Conservation (phyloP, 1,139 yeast genomes). For the Suhomyces terraborum region DNA sequence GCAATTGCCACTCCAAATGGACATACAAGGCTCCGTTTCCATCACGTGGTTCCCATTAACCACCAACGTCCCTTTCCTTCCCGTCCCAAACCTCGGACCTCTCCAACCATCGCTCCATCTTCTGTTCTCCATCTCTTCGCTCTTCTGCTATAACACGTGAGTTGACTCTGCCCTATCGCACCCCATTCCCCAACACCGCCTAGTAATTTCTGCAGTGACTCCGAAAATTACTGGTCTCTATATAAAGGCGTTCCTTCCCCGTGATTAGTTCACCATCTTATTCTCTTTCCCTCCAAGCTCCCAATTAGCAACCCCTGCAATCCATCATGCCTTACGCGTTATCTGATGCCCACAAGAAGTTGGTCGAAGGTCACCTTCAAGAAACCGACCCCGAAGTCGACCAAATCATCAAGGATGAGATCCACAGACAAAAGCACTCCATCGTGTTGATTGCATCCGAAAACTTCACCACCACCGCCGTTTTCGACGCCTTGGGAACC, state of each 20-base stretch:
- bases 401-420: conserved; percentile 80
- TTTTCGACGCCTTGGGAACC: conserved; percentile 94
- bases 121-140: background rate
- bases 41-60: too few relatives aligned
- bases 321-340: conserved; percentile 55
- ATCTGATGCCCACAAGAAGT: conserved; percentile 63
- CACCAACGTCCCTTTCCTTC: background rate
- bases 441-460: conserved; percentile 95
- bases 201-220: conserved; percentile 13
- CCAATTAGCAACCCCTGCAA: too few relatives aligned
- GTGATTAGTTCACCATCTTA: background rate
- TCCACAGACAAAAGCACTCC: conserved; percentile 91
- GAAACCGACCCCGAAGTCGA: conserved; percentile 86
- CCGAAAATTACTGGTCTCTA: conserved; percentile 9
- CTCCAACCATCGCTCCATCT: background rate
- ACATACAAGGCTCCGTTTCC: too few relatives aligned
- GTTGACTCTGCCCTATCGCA: conserved; percentile 7
- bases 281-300: too few relatives aligned
- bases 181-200: conserved; percentile 8
- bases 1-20: too few relatives aligned
- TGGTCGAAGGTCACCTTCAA: conserved; percentile 67
- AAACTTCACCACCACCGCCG: conserved; percentile 95
- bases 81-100: background rate
- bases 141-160: background rate
- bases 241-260: conserved; percentile 7